These are phyloP conservation scores for Phaeophleospora eucalypticola DNA, from an alignment of 2,329 filamentous ascomycete genomes.

Conservation along the genomic window DNA sequence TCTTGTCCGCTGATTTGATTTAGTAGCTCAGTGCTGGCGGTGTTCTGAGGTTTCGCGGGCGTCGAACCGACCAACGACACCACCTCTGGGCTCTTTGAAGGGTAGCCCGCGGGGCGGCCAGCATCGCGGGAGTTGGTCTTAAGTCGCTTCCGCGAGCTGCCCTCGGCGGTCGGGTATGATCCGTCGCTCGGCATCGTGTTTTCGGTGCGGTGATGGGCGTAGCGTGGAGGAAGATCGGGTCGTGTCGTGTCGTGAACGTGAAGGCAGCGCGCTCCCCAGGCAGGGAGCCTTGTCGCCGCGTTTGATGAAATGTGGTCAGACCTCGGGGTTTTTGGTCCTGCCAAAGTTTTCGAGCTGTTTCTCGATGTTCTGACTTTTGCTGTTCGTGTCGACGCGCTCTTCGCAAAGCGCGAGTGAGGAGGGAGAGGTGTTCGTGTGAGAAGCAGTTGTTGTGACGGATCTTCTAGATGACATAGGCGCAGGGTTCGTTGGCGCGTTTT, in stretches of 20 bases:
- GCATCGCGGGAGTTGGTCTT: slow-evolving; percentile 19
- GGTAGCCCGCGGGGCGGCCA: slow-evolving; percentile 11
- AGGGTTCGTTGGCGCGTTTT: neutral
- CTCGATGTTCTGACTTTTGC: too few species aligned
- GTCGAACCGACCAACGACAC: slow-evolving; percentile 6
- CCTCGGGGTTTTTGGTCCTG: neutral
- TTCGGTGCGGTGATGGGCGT: neutral
- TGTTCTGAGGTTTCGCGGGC: slow-evolving; percentile 6
- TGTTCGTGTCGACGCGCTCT: neutral
- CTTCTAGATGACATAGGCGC: neutral
- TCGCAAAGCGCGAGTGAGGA: neutral
- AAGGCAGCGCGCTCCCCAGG: too few species aligned
- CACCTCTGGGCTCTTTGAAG: slow-evolving; percentile 6
- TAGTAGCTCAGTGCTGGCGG: neutral
- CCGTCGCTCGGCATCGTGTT: slow-evolving; percentile 15
- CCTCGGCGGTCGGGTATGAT: slow-evolving; percentile 13
- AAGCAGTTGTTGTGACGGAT: neutral
- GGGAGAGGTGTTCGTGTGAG: neutral
- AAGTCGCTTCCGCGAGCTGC: slow-evolving; percentile 23
- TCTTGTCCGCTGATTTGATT: neutral
- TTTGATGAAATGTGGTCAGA: neutral
- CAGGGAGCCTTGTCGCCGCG: neutral
- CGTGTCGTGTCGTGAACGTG: neutral
- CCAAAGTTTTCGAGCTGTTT: too few species aligned
- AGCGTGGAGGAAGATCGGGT: neutral